Conservation (phyloP, 306 rosid genomes). For the Prunus mira region DNA sequence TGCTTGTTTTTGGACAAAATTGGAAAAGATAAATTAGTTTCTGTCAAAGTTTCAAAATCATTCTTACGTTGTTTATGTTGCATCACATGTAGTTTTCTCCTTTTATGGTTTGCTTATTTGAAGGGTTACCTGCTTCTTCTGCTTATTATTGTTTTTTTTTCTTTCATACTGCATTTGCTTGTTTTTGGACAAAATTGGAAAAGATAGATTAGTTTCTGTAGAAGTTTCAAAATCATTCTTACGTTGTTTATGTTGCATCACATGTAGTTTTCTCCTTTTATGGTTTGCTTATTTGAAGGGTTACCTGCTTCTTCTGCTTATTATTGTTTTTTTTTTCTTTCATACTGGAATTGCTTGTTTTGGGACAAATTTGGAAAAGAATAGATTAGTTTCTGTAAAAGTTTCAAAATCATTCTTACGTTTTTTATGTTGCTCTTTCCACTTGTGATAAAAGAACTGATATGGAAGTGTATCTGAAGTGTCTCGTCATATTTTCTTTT, state of each 20-base stretch:
- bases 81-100: background rate
- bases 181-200: background rate
- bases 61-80: background rate
- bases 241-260: background rate
- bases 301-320: too few relatives aligned
- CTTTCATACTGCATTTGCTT: too few relatives aligned
- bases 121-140: too few relatives aligned
- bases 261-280: background rate
- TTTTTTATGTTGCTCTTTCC: background rate
- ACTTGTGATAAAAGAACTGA: background rate
- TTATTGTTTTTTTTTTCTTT: too few relatives aligned
- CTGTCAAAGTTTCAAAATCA: too few relatives aligned
- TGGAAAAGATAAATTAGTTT: slow-evolving; percentile 1
- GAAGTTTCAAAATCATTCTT: background rate
- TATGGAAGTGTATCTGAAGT: background rate
- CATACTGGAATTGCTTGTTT: background rate
- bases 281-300: background rate
- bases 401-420: background rate
- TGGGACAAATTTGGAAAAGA: background rate
- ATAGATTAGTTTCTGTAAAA: background rate
- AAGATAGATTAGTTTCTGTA: background rate
- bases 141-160: background rate
- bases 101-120: background rate
- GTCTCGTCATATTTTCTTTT: background rate
- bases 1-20: background rate